Evolutionary conservation across 495 filamentous ascomycete species (phyloP), one percentile per base, ranked within the genome.

Genomic region (Amphirosellinia nigrospora): DNA sequence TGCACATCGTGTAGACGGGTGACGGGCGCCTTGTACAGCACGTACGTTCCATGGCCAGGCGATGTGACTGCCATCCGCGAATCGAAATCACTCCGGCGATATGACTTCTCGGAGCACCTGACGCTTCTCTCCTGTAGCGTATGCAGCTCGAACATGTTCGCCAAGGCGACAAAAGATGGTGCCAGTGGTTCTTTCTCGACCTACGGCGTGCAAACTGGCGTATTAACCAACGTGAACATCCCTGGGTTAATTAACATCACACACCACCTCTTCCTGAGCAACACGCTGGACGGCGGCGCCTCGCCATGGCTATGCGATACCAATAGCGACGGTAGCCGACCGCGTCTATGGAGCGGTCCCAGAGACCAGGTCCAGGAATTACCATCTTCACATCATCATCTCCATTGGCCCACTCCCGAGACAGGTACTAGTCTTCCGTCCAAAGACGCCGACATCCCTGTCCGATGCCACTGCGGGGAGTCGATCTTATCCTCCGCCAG

Each of bases 381-480:
- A 2, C 2, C 58, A 9, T 19, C 53, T 1, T n/a, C 50, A 39
- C 41, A 11, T 19, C 63, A 53, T 28, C 19, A 38, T 16, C 34
- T 3, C 34, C 43, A 41, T 26, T 64, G 68, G 34, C 32, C 61
- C 7, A 41, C 26, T 15, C 11, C 8, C 3, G 38, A 50, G 16
- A 26, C 36, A 16, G 21, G 9, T 26, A 19, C 21, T 26, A 16
- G 50, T 30, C 11, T 7, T 30, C n/a, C 64, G 11, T 32, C 39
- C 38, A 66, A 55, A n/a, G 52, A 67, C 53, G 21, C 28, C 50
- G 76, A 45, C 72, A 77, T 65, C 76, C 78, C n/a, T 65, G 77
- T 78, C 2, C 64, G 72, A 39, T 89, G 87, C 64, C 81, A 84
- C 46, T 89, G 86, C 71, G 78, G 81, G 87, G 86, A 9, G 80